Evolutionary conservation across 345 rosid species (phyloP), one percentile per base, ranked within the genome.

Genomic region (Hibiscus tridactylites): DNA sequence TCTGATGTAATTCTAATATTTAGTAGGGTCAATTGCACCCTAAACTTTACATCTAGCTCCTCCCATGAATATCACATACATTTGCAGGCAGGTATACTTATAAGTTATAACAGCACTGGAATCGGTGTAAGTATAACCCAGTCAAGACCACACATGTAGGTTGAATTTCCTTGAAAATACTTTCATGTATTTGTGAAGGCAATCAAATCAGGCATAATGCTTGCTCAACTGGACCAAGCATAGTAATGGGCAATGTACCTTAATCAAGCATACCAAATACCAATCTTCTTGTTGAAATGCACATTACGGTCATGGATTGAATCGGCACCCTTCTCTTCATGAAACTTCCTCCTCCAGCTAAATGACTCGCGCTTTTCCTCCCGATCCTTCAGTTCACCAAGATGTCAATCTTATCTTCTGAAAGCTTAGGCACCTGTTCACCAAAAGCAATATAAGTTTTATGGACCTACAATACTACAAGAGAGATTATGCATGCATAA

Each of bases 261-360:
- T 82, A 95, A 85, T 95, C 97, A 0, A 97, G 99, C 82, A 95
- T 35, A 82, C 13, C 99, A 29, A 95, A 95, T 33, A 82, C 13
- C 99, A 29, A 95, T 95, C 84, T 95, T 95, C 84, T 95, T 95
- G 88, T 95, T 95, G 91, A 95, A 95, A 79, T 92, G 99, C 85
- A 92, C 98, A 76, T 95, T 95, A 39, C 98, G 88, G 77, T 92
- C 99, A 75, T 95, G 92, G 87, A 95, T 95, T 0, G 99, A 92
- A 82, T 92, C 99, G 3, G 92, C 80, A 75, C 92, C 99, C 80
- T 92, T 95, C 79, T 95, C 99, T 56, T 92, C 98, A 42, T 85
- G 85, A 82, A 88, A 92, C 82, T 73, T 89, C 70, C 99, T 88
- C 80, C 96, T 88, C 81, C 98, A 82, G 84, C 99, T 90, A 79